Base-by-base conservation (phyloP, 768 basidiomycete species). In the Plicaturopsis crispa region DNA sequence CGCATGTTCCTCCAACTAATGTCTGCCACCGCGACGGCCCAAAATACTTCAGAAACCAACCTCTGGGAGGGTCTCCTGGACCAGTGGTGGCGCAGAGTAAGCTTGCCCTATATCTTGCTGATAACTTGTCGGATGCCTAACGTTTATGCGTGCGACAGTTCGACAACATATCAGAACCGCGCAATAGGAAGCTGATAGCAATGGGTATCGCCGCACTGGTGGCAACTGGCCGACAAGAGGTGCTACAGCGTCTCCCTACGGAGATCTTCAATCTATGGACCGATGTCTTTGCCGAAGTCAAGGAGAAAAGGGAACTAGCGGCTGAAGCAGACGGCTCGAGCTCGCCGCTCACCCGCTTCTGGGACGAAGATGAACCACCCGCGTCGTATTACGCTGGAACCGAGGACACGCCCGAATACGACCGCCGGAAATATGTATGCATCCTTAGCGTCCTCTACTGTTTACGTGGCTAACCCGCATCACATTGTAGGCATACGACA, bases 191-290 rank as follows among this genome's bases (percentile, higher is more conserved):
- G 62, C 66, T 94, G 40, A 63, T 76, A 18, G 87, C 89, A 8
- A 81, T 94, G 67, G 88, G 84, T 2, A 74, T 87, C 31, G 85
- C 86, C 2, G 65, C 72, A 31, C 70, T 93, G 3, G 78, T 87
- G 24, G 75, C 85, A 0, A 88, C 87, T 0, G 86, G 76, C 10
- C 73, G 76, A 16, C 69, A 70, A 0, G 81, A 87, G 48, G 78
- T 90, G 8, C 72, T 94, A 7, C 66, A 72, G 21, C 72, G 84
- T 14, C 60, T 94, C 18, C 69, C 76, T 11, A 72, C 68, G 3
- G 90, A 92, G 48, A 75, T 89, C 18, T 85, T 87, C 57, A 84
- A 87, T 50, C 60, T 91, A 20, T 94, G 90, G 90, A 62, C 84
- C 26, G 90, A 92, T 45, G 90, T 92, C 4, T 79, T 93, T 38